A percentile compares a stretch with the other conserved stretches of the same genome.
These are phyloP conservation scores for Leptographium wingfieldii DNA, from an alignment of 2,329 filamentous ascomycete genomes.

Conservation along the genomic window DNA sequence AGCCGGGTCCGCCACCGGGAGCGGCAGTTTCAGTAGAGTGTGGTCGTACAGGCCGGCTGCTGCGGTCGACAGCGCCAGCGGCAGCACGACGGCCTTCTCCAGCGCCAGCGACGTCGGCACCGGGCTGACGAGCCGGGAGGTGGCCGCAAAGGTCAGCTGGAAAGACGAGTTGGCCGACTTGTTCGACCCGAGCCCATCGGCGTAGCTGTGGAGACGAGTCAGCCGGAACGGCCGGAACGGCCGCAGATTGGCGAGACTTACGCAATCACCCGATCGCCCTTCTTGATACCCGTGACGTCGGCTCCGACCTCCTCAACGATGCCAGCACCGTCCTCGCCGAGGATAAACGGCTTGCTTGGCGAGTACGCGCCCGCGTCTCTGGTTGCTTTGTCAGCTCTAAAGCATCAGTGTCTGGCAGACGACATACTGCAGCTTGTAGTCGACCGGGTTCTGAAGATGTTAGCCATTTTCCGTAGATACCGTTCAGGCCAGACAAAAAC, in stretches of 20 bases:
- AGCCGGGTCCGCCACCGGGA: neutral
- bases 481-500: neutral
- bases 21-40: neutral
- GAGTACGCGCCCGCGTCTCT: neutral
- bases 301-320: neutral
- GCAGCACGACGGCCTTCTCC: neutral
- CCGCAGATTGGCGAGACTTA: neutral
- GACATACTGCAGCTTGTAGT: neutral
- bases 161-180: neutral
- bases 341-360: neutral
- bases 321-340: neutral
- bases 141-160: neutral
- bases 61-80: neutral
- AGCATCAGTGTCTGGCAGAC: neutral
- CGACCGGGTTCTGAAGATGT: neutral
- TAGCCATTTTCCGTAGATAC: neutral
- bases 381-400: neutral
- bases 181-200: neutral
- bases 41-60: neutral
- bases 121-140: neutral
- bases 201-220: neutral
- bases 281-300: neutral
- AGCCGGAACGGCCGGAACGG: neutral
- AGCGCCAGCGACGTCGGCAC: neutral
- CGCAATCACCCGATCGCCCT: neutral